Percentiles rank a stretch among this genome's conserved stretches.
Conservation (phyloP, 2,329 filamentous ascomycete genomes). For the Coccinonectria pachysandricola region DNA sequence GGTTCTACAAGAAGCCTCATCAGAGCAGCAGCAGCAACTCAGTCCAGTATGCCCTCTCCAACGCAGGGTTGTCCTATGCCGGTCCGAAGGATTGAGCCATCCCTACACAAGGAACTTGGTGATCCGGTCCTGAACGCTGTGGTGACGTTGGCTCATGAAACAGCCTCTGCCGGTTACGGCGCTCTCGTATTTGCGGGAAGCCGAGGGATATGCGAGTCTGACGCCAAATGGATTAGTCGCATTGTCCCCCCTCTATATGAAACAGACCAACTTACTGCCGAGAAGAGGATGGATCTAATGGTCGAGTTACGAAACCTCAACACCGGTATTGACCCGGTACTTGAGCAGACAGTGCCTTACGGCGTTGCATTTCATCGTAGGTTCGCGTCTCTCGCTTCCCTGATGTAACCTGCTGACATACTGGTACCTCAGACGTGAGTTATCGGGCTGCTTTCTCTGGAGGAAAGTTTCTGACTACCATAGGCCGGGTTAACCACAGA, state of each 20-base stretch:
- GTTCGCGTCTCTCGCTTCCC: constrained; percentile 22
- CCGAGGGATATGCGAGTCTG: constrained; percentile 54
- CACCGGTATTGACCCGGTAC: constrained; percentile 53
- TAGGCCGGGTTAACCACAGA: constrained; percentile 62
- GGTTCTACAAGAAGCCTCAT: constrained; percentile 44
- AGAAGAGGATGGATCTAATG: constrained; percentile 53
- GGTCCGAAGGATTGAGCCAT: constrained; percentile 41
- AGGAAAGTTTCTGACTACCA: constrained; percentile 16
- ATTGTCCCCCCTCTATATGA: constrained; percentile 46
- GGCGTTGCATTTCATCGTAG: constrained; percentile 68
- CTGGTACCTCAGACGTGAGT: no score
- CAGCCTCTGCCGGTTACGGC: constrained; percentile 56
- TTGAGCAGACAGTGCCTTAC: constrained; percentile 52
- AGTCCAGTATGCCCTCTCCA: constrained; percentile 31
- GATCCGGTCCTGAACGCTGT: constrained; percentile 61
- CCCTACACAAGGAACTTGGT: constrained; percentile 49
- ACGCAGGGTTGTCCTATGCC: constrained; percentile 28
- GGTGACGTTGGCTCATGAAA: constrained; percentile 59
- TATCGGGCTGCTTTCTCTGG: neutral
- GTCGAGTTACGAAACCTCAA: constrained; percentile 55
- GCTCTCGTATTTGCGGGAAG: constrained; percentile 66
- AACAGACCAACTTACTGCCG: constrained; percentile 37
- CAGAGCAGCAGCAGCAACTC: constrained; percentile 46
- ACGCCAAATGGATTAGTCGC: constrained; percentile 57
- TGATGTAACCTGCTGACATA: no score